Conservation (phyloP, 192 early-diverging fungal genomes). For the Backusella tarrabulga region DNA sequence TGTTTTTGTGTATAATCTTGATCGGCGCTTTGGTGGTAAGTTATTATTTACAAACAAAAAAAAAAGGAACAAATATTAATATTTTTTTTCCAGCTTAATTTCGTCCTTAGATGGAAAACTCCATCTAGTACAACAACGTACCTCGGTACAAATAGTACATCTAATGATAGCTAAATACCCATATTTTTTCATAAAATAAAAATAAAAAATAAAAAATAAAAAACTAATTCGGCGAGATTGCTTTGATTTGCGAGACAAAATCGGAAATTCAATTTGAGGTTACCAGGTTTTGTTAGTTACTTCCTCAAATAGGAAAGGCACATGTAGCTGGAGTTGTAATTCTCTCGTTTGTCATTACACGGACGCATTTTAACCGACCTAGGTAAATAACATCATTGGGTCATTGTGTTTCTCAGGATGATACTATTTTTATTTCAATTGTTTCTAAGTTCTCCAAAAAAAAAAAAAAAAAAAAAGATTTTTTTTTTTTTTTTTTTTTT, state of each 20-base stretch:
- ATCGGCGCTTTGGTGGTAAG: conserved; percentile 51
- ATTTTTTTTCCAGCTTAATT: not conserved
- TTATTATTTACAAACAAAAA: not conserved
- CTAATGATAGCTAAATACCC: not conserved
- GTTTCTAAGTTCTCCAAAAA: not conserved
- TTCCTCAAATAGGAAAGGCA: not conserved
- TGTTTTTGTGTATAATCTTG: conserved; percentile 65
- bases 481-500: too few relatives aligned
- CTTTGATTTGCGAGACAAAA: conserved; percentile 1
- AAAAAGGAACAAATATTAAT: not conserved
- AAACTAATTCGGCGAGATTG: not conserved
- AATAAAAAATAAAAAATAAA: not conserved
- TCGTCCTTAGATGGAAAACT: not conserved
- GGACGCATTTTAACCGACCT: conserved; percentile 2
- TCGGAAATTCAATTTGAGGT: not conserved
- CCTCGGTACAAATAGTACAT: not conserved
- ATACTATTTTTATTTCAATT: conserved; percentile 7
- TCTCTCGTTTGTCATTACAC: not conserved
- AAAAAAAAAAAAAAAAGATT: not conserved
- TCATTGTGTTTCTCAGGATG: conserved; percentile 7
- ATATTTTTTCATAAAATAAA: not conserved
- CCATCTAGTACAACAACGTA: not conserved
- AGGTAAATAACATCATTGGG: not conserved
- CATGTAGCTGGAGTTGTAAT: conserved; percentile 1
- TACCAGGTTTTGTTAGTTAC: not conserved